Conservation (phyloP, 192 early-diverging fungal genomes). For the Coemansia sp. region DNA sequence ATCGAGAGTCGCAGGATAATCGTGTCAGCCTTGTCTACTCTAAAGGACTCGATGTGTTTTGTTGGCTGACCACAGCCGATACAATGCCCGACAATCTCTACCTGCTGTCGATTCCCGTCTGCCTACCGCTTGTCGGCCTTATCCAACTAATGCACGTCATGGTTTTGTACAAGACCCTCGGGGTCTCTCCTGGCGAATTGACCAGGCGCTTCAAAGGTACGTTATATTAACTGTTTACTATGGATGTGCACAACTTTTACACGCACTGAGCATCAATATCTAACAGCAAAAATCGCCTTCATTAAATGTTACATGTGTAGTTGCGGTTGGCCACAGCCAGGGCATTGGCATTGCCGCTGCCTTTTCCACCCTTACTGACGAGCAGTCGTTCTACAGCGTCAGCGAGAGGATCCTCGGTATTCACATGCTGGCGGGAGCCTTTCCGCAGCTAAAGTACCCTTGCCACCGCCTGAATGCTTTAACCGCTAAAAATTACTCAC, state of each 20-base stretch:
- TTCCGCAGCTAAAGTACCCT: conserved; percentile 67
- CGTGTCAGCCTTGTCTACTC: conserved; percentile 60
- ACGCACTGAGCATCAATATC: neutral
- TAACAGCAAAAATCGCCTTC: neutral
- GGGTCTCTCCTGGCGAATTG: conserved; percentile 56
- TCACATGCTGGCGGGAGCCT: conserved; percentile 81
- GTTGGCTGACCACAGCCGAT: conserved; percentile 76
- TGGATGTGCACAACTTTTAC: neutral
- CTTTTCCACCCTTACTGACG: conserved; percentile 76
- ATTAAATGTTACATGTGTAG: conserved; percentile 24
- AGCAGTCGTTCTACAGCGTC: conserved; percentile 76
- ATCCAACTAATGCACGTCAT: conserved; percentile 85
- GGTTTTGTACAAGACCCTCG: conserved; percentile 66
- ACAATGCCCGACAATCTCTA: conserved; percentile 70
- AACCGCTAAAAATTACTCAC: neutral
- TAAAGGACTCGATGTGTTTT: conserved; percentile 73
- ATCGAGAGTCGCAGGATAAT: conserved; percentile 57
- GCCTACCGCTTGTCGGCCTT: conserved; percentile 85
- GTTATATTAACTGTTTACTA: neutral
- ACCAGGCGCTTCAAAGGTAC: conserved; percentile 33
- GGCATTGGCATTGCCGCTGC: conserved; percentile 87
- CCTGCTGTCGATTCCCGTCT: conserved; percentile 72
- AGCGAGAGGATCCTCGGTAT: conserved; percentile 80
- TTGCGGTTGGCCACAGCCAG: conserved; percentile 83
- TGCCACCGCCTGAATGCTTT: conserved; percentile 1